Evolutionary conservation across 129 eudicot genomes (phyloP), one percentile per base, ranked within the genome.

Genomic region (Rutidosis leptorrhynchoides): DNA sequence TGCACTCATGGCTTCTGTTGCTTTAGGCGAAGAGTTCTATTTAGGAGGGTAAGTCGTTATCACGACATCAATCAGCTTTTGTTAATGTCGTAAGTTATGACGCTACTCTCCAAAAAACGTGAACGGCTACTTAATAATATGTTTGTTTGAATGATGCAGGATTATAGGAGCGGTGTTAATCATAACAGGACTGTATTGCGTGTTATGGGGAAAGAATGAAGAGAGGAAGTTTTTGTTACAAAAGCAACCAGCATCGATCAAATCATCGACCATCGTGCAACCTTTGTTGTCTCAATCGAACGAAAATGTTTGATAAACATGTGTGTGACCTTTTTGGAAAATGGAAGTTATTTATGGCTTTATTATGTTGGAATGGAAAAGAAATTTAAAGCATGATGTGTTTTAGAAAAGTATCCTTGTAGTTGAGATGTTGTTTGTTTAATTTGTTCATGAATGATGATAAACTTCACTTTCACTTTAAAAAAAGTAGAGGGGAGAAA

Each of bases 11-110:
- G 87, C 99, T 60, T 94, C 99, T 40, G 48, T 82, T 58, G 86
- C 90, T 65, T 58, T 94, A 58, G 99, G 96, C 23, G 99, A 94
- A 74, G 84, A 89, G 71, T 94, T 94, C 84, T 94, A 86, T 69
- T 70, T 94, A 79, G 99, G 99, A 84, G 99, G 99, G 99, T 94
- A 71, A 11, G 54, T 65, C n/a, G n/a, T n/a, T n/a, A n/a, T n/a
- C 1, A 14, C 5, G 42, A 24, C n/a, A 10, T 16, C 5, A 20
- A 37, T 10, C 4, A 35, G 2, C 17, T 37, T 22, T 6, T 23
- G 5, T 6, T 26, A 23, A 57, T 11, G 9, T 65, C 29, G 19
- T n/a, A 65, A 17, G 17, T 25, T 64, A 42, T 40, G 15, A 1
- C 17, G 7, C 45, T 16, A 45, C 25, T 45, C 35, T 42, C 42